Evolutionary conservation across 805 yeast genomes (phyloP).

Genomic region (Hyphopichia homilentoma): DNA sequence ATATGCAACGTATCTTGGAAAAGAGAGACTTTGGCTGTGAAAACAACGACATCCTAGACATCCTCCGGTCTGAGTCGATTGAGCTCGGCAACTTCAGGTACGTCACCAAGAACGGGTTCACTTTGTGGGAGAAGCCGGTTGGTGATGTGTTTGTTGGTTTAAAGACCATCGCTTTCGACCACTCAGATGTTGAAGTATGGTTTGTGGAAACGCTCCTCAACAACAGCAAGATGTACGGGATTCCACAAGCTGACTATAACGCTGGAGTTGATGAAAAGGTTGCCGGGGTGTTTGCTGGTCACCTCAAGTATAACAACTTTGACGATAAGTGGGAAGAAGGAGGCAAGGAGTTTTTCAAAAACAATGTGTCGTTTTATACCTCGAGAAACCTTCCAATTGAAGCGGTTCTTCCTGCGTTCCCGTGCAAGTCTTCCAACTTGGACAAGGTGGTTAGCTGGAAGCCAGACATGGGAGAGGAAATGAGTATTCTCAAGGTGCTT

Average conservation of each 20-base stretch:
- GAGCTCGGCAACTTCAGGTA: too few species aligned
- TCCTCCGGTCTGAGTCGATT: too few species aligned
- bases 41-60: too few species aligned
- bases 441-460: constrained; percentile 45
- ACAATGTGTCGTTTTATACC: constrained; percentile 45
- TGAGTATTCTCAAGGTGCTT: constrained; percentile 30
- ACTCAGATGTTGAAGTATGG: constrained; percentile 28
- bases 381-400: constrained; percentile 46
- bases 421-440: constrained; percentile 58
- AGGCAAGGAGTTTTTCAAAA: constrained; percentile 42
- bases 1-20: too few species aligned
- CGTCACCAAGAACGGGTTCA: too few species aligned
- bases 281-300: constrained; percentile 42
- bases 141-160: too few species aligned
- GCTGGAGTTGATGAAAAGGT: constrained; percentile 10
- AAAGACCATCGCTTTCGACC: constrained; percentile 21
- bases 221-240: constrained; percentile 11
- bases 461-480: constrained; percentile 53
- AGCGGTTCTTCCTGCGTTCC: constrained; percentile 61
- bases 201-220: constrained; percentile 23
- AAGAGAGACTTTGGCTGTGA: too few species aligned
- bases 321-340: constrained; percentile 48
- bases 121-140: too few species aligned
- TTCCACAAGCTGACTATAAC: constrained; percentile 4
- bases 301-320: constrained; percentile 44